Evolutionary conservation across 371 early-diverging fungal species (phyloP).

Genomic region (Zychaea mexicana): DNA sequence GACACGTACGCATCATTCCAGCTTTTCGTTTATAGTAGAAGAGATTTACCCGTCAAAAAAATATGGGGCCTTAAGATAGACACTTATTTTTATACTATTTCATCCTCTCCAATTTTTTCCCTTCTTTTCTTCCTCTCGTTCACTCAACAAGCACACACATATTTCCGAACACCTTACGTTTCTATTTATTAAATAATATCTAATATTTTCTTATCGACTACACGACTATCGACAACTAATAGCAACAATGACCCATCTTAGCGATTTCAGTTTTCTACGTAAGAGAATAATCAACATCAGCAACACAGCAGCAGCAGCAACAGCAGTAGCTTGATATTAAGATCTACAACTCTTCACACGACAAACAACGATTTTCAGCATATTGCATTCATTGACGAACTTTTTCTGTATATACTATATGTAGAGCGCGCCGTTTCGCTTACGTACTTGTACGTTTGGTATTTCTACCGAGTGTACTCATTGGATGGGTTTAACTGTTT

Average conservation of each 20-base stretch:
- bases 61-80: too few relatives aligned
- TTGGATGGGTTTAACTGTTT: conserved; percentile 41
- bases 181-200: background rate
- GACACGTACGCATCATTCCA: too few relatives aligned
- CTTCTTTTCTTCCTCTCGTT: too few relatives aligned
- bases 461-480: conserved; percentile 40
- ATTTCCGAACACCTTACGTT: too few relatives aligned
- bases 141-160: too few relatives aligned
- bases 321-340: background rate
- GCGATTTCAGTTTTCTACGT: conserved; percentile 50
- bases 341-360: background rate
- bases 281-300: conserved; percentile 16
- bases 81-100: too few relatives aligned
- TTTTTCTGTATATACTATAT: background rate
- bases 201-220: background rate
- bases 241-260: conserved; percentile 44
- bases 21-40: too few relatives aligned
- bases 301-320: too few relatives aligned
- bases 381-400: background rate
- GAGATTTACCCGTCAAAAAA: too few relatives aligned
- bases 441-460: conserved; percentile 37
- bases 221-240: background rate
- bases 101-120: too few relatives aligned
- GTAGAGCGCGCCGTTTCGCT: conserved; percentile 43
- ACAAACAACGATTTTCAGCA: background rate